A percentile compares a stretch with the other conserved stretches of the same genome.
Conservation (phyloP, 2,329 filamentous ascomycete species). For the Ascochyta viciae-villosae region DNA sequence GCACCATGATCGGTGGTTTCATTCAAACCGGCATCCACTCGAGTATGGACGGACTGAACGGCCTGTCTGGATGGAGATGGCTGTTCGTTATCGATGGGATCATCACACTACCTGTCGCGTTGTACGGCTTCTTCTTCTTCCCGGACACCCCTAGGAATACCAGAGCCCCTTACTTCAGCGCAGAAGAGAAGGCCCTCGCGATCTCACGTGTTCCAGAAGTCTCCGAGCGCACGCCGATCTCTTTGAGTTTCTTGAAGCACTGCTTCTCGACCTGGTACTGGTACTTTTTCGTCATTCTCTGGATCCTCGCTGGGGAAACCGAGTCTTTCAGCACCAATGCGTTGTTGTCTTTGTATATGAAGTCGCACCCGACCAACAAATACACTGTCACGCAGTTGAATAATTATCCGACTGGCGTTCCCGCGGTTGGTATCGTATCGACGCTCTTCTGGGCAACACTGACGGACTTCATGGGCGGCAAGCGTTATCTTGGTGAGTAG, state of each 20-base stretch:
- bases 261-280: conserved; percentile 68
- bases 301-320: conserved; percentile 74
- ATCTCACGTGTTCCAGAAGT: conserved; percentile 55
- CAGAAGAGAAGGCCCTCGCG: conserved; percentile 52
- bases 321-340: conserved; percentile 74
- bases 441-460: conserved; percentile 74
- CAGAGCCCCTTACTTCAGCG: conserved; percentile 52
- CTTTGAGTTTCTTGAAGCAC: conserved; percentile 59
- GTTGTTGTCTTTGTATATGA: conserved; percentile 61
- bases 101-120: conserved; percentile 63
- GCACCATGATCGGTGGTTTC: conserved; percentile 68
- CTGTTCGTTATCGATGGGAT: conserved; percentile 57
- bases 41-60: conserved; percentile 55
- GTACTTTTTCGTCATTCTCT: conserved; percentile 71
- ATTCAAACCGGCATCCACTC: conserved; percentile 63
- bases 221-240: conserved; percentile 55
- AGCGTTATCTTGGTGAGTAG: conserved; percentile 62
- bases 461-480: conserved; percentile 69
- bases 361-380: conserved; percentile 52
- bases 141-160: conserved; percentile 55
- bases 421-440: conserved; percentile 59
- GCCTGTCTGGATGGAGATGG: conserved; percentile 64
- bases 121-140: conserved; percentile 61
- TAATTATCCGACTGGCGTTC: conserved; percentile 62
- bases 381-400: conserved; percentile 60